These are phyloP conservation scores for Monosporascus sp. DNA, from an alignment of 2,329 filamentous ascomycete species.

Conservation along the genomic window DNA sequence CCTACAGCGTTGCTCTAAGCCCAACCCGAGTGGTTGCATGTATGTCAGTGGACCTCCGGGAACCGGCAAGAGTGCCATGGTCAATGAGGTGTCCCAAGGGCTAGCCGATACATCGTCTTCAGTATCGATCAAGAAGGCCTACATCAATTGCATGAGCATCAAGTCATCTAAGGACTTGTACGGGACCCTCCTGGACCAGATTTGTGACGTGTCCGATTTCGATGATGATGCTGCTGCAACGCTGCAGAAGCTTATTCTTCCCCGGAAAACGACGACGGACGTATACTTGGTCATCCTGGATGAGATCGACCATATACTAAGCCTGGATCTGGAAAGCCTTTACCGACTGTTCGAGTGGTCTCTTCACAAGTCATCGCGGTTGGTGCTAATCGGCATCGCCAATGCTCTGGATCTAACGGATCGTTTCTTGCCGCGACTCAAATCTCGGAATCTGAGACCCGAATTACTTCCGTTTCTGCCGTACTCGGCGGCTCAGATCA, in stretches of 20 bases:
- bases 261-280: conserved; percentile 49
- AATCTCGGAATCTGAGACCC: conserved; percentile 87
- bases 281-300: conserved; percentile 85
- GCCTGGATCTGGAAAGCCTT: conserved; percentile 79
- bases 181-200: conserved; percentile 68
- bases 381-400: conserved; percentile 87
- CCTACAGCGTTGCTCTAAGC: conserved; percentile 57
- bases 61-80: conserved; percentile 93
- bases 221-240: conserved; percentile 64
- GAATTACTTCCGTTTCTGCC: conserved; percentile 87
- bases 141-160: conserved; percentile 96
- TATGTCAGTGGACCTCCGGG: conserved; percentile 96
- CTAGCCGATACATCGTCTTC: conserved; percentile 36
- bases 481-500: conserved; percentile 84
- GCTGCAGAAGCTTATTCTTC: conserved; percentile 67
- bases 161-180: conserved; percentile 85
- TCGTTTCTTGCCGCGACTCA: conserved; percentile 87
- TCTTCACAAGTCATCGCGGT: conserved; percentile 69
- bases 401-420: conserved; percentile 95
- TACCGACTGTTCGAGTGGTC: conserved; percentile 98
- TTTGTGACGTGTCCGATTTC: conserved; percentile 52
- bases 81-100: conserved; percentile 69
- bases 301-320: conserved; percentile 91
- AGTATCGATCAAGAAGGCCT: conserved; percentile 61
- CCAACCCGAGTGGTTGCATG: conserved; percentile 69